Evolutionary conservation across 345 rosid species (phyloP), one percentile per base, ranked within the genome.

Genomic region (Eucalyptus fibrosa): DNA sequence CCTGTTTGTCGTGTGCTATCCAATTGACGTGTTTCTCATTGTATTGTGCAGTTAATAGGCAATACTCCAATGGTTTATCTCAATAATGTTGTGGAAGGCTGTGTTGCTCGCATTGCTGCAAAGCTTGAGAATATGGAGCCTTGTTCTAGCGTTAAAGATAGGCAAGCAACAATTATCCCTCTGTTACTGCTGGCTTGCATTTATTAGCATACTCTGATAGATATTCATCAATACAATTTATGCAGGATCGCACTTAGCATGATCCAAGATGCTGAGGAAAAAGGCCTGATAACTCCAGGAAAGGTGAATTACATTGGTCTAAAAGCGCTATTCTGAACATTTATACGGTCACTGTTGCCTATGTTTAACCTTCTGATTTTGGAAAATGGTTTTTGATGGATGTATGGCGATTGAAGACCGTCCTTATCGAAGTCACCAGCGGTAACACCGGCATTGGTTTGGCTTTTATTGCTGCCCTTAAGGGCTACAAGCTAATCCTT

Each of bases 91-190:
- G 93, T 92, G 86, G 96, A 97, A 87, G 99, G 97, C 50, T 97
- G 96, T 91, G 96, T 92, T 89, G 98, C 92, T 59, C 94, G 96
- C 45, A 91, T 97, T 56, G 98, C 98, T 91, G 97, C 96, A 44
- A 96, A 96, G 93, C 97, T 97, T 12, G 97, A 97, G 92, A 92
- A 87, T 82, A 96, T 95, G 96, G 97, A 95, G 83, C 99, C 99
- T 1, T 93, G 96, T 82, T 96, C 94, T 1, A 96, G 99, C 53
- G 96, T 96, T 88, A 96, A 97, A 90, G 99, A 97, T 92, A 95
- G 99, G 98, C 94, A 55, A 12, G 11, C 26, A n/a, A n/a, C 14
- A 19, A 95, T 51, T 30, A 12, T 62, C 18, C 37, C 37, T 88
- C 9, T 40, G 87, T 50, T 69, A 18, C 44, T 34, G 26, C 44